Evolutionary conservation across 306 rosid genomes (phyloP), one percentile per base, ranked within the genome.

Genomic region (Crataegus laevigata): DNA sequence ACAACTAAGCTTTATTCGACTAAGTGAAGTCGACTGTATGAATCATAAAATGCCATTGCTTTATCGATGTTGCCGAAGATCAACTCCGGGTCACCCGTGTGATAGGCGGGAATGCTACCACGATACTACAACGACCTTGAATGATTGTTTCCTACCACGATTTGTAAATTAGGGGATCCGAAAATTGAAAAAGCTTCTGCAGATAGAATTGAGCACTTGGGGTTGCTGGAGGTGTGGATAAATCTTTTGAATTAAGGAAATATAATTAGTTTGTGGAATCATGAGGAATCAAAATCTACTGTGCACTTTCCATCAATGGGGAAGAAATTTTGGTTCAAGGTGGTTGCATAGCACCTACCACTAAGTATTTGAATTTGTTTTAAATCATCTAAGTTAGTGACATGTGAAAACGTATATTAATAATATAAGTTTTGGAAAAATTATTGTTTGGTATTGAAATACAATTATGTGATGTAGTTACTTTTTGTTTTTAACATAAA

Each of bases 281-380:
- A 72, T 69, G 68, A 77, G 72, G 77, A 83, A 68, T 42, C 79
- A 74, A 82, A 52, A 8, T 50, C 54, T 21, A 50, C 6, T 50
- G 21, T 50, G 54, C 54, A 50, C 54, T 50, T 50, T 4, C 2
- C 54, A 50, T 50, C 54, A 17, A 50, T 50, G 54, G 54, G 21
- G 21, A 50, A 50, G 21, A 50, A 15, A 50, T 25, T 63, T 65
- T 75, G 82, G 72, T 50, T 81, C 79, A 77, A 70, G 83, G 80
- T 84, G 76, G 87, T 85, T 87, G 89, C 76, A 83, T 57, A 71
- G 75, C 76, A 80, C 80, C 81, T 75, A 82, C 68, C 82, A 79
- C 47, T 76, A 45, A 43, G 81, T 47, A 71, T 30, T 71, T 62
- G 72, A 69, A 65, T 75, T 68, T 54, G 75, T 80, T 40, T 45